phyloP scores from a whole-genome alignment of 2,329 filamentous ascomycete species.

The Sclerotinia spermophila region DNA sequence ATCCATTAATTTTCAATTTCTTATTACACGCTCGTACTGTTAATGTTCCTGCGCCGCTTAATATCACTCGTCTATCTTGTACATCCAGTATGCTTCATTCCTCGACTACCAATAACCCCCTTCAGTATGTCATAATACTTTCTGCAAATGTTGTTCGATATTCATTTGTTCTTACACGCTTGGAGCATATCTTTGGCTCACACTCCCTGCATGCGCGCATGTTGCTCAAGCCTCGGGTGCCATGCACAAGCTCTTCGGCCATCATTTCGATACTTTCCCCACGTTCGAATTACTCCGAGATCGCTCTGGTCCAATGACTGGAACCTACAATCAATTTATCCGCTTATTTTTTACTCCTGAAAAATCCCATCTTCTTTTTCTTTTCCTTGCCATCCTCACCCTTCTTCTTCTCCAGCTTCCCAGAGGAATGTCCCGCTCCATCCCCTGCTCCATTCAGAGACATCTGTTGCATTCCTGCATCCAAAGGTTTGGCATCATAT shows the following conservation, averaged over 20 bases:
- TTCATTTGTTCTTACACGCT: not conserved
- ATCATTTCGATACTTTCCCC: not conserved
- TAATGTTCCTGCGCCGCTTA: not conserved
- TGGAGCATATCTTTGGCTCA: not conserved
- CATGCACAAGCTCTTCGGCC: not conserved
- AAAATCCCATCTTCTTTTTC: slow-evolving; percentile 59
- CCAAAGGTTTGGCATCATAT: not conserved
- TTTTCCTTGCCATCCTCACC: slow-evolving; percentile 36
- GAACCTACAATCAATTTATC: too few species aligned
- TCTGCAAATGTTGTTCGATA: not conserved
- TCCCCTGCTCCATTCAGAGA: slow-evolving; percentile 5
- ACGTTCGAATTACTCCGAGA: not conserved
- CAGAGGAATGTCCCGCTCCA: slow-evolving; percentile 24
- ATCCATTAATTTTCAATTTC: slow-evolving; percentile 4
- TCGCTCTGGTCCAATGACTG: not conserved
- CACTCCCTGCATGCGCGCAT: not conserved
- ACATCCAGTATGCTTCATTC: not conserved
- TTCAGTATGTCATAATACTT: not conserved
- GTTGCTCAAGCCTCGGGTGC: not conserved
- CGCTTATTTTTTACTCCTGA: slow-evolving; percentile 53
- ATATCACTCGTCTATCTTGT: not conserved
- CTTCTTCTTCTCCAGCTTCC: slow-evolving; percentile 51
- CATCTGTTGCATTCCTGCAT: slow-evolving; percentile 15
- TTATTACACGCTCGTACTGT: slow-evolving; percentile 1
- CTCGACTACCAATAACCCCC: not conserved